A percentile compares a stretch with the other conserved stretches of the same genome.
These are phyloP conservation scores for Aphanomyces stellatus DNA, from an alignment of 352 stramenopile genomes.

Conservation along the genomic window DNA sequence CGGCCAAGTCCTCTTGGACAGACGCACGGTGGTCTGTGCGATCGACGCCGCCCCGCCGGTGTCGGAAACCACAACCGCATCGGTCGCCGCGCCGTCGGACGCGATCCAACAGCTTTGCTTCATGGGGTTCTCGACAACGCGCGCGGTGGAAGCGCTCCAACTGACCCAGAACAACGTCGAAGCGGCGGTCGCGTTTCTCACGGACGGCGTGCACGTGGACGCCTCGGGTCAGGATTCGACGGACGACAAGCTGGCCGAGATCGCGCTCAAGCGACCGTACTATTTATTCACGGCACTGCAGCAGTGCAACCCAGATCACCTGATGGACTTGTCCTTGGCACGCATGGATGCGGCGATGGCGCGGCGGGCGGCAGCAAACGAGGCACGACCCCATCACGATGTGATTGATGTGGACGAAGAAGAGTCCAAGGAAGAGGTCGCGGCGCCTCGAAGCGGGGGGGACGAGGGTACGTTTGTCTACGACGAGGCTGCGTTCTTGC, in stretches of 20 bases:
- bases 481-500: background rate
- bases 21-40: constrained; percentile 5
- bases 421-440: background rate
- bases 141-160: background rate
- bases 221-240: background rate
- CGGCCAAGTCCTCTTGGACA: constrained; percentile 7
- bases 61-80: background rate
- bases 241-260: background rate
- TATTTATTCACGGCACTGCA: background rate
- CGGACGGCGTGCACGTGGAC: background rate
- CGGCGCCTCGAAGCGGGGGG: background rate
- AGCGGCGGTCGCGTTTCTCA: constrained; percentile 5
- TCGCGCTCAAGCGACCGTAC: background rate
- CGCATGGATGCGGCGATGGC: background rate
- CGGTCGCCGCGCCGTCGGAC: background rate
- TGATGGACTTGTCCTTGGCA: background rate
- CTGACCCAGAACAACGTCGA: constrained; percentile 8
- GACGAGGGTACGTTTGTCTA: background rate
- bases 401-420: background rate
- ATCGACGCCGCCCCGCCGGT: background rate
- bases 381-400: background rate
- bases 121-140: constrained; percentile 10
- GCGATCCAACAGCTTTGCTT: background rate
- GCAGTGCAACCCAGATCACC: background rate
- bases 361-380: background rate